Conservation (phyloP, 2,329 filamentous ascomycete species). For the Aureobasidium mangrovei region DNA sequence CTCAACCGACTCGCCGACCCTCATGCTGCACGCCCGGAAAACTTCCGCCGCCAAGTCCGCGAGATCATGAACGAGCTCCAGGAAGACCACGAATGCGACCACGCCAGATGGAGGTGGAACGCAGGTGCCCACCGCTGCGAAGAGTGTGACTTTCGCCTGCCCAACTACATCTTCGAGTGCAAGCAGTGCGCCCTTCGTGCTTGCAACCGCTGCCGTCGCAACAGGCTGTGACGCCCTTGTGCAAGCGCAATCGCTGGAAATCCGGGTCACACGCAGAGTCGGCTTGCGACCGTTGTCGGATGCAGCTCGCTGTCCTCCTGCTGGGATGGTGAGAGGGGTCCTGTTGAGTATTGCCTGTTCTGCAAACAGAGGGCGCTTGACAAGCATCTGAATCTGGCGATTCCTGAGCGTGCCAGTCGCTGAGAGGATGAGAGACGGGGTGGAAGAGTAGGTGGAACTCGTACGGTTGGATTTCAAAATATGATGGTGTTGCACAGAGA, state of each 20-base stretch:
- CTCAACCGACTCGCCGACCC: not conserved
- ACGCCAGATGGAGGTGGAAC: constrained; percentile 30
- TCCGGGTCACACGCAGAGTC: too few relatives aligned
- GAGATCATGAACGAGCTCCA: constrained; percentile 25
- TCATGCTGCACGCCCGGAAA: not conserved
- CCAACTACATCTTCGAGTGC: constrained; percentile 34
- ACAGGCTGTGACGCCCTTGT: constrained; percentile 29
- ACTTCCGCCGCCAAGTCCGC: not conserved
- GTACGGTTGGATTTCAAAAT: too few relatives aligned
- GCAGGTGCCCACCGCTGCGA: constrained; percentile 34
- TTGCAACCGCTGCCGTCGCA: constrained; percentile 40
- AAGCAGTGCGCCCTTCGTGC: constrained; percentile 36
- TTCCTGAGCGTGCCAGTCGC: too few relatives aligned
- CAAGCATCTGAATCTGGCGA: too few relatives aligned
- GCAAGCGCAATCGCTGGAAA: not conserved
- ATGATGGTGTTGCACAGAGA: too few relatives aligned
- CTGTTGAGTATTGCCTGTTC: too few relatives aligned
- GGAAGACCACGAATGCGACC: constrained; percentile 35
- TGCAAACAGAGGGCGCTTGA: too few relatives aligned
- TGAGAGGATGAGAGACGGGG: too few relatives aligned
- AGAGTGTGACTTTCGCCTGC: constrained; percentile 35
- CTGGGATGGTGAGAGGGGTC: too few relatives aligned
- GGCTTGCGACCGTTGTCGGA: too few relatives aligned
- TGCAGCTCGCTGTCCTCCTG: too few relatives aligned
- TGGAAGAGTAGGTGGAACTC: too few relatives aligned